A percentile compares a stretch with the other conserved stretches of the same genome.
These are phyloP conservation scores for Coemansia sp. DNA, from an alignment of 371 early-diverging fungal species.

Conservation along the genomic window DNA sequence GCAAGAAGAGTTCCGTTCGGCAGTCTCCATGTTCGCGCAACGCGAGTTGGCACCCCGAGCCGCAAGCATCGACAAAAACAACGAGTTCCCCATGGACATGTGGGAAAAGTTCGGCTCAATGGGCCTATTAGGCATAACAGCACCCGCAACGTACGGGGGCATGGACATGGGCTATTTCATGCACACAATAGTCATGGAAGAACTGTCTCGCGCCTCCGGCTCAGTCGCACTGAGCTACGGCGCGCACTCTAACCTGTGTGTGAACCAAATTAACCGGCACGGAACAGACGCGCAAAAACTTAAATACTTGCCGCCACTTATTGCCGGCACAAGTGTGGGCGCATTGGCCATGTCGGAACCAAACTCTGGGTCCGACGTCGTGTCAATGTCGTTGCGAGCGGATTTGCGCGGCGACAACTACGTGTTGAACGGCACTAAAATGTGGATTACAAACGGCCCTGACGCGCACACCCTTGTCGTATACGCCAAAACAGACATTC, in stretches of 20 bases:
- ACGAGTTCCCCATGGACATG: conserved; percentile 93
- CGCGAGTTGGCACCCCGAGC: conserved; percentile 87
- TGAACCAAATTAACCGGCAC: conserved; percentile 94
- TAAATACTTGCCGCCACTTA: conserved; percentile 85
- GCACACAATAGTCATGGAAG: conserved; percentile 94
- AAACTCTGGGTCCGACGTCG: conserved; percentile 91
- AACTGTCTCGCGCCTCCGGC: conserved; percentile 86
- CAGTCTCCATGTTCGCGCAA: conserved; percentile 77
- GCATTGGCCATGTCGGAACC: conserved; percentile 97
- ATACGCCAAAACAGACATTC: conserved; percentile 88
- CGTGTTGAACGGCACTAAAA: conserved; percentile 83
- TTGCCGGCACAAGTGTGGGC: conserved; percentile 89
- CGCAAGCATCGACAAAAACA: conserved; percentile 76
- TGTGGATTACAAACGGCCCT: conserved; percentile 98
- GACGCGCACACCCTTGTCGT: conserved; percentile 92
- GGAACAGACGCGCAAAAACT: conserved; percentile 86
- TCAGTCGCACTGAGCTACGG: conserved; percentile 93
- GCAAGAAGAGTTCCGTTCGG: conserved; percentile 71
- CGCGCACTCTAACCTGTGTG: conserved; percentile 96
- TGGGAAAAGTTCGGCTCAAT: conserved; percentile 96
- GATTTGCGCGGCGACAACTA: conserved; percentile 82
- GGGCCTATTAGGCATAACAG: conserved; percentile 95
- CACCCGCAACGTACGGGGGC: conserved; percentile 80
- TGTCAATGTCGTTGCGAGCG: conserved; percentile 88
- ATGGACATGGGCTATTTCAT: conserved; percentile 89